Evolutionary conservation across 371 early-diverging fungal species (phyloP).

Genomic region (Actinomortierella ambigua): DNA sequence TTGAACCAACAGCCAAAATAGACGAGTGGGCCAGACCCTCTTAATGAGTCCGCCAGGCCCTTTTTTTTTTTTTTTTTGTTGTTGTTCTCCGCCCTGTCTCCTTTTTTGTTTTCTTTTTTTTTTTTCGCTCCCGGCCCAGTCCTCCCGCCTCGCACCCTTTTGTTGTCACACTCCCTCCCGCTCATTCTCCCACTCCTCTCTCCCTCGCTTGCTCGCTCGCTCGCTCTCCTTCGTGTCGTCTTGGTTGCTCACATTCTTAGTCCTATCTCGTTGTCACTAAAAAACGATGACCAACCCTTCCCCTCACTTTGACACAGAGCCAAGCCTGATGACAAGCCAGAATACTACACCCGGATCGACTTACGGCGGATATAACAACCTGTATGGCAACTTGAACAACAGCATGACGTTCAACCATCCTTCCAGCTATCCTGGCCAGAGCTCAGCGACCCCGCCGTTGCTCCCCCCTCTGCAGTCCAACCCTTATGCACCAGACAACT

Average conservation of each 20-base stretch:
- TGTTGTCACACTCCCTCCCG: no score
- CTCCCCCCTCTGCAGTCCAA: conserved; percentile 30
- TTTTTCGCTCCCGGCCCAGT: no score
- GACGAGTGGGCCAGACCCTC: no score
- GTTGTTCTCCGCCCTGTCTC: no score
- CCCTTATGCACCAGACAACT: conserved; percentile 9
- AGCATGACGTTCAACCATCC: conserved; percentile 27
- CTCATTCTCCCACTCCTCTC: background rate
- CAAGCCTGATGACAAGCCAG: conserved; percentile 21
- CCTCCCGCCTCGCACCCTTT: no score
- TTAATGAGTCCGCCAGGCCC: no score
- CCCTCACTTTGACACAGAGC: conserved; percentile 24
- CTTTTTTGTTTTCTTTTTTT: no score
- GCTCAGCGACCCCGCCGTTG: conserved; percentile 23
- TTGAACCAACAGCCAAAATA: no score
- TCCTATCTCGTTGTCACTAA: no score
- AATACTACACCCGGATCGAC: conserved; percentile 19
- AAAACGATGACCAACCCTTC: conserved; percentile 24
- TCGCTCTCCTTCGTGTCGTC: background rate
- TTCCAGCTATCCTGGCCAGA: conserved; percentile 10
- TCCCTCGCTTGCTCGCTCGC: background rate
- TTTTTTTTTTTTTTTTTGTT: no score
- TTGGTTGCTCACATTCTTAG: no score
- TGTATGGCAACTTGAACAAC: conserved; percentile 20
- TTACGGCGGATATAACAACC: conserved; percentile 17